phyloP scores from a whole-genome alignment of 129 eudicot species.

The Flaveria robusta region DNA sequence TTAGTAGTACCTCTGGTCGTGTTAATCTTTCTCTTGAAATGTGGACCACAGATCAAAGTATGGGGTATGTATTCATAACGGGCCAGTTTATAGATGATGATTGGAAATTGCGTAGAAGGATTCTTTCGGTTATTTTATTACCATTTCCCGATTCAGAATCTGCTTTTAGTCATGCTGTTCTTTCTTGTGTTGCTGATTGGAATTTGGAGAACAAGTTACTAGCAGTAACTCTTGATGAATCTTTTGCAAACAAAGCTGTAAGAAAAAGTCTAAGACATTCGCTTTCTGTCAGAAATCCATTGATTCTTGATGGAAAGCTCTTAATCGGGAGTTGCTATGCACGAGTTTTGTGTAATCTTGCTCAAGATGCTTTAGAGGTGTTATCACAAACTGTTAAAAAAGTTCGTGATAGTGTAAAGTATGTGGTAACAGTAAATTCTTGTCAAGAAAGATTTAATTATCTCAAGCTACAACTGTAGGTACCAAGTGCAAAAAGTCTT shows the following conservation, averaged over 20 bases:
- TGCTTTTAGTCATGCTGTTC: slow-evolving; percentile 60
- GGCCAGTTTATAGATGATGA: slow-evolving; percentile 76
- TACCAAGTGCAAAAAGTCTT: slow-evolving; percentile 59
- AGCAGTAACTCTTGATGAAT: slow-evolving; percentile 62
- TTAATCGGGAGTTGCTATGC: slow-evolving; percentile 70
- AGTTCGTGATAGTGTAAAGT: slow-evolving; percentile 80
- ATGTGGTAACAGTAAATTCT: slow-evolving; percentile 44
- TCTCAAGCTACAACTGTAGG: slow-evolving; percentile 67
- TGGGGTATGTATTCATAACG: slow-evolving; percentile 54
- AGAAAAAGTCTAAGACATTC: slow-evolving; percentile 48
- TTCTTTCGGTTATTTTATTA: slow-evolving; percentile 52
- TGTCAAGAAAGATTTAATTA: slow-evolving; percentile 49
- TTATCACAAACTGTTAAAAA: slow-evolving; percentile 47
- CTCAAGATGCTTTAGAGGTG: slow-evolving; percentile 51
- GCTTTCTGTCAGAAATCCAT: slow-evolving; percentile 46
- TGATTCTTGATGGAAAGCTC: slow-evolving; percentile 57
- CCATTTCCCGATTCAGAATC: slow-evolving; percentile 70
- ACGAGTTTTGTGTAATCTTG: slow-evolving; percentile 55
- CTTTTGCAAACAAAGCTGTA: slow-evolving; percentile 50
- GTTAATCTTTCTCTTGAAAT: slow-evolving; percentile 68
- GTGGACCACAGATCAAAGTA: slow-evolving; percentile 66
- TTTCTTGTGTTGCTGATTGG: slow-evolving; percentile 68
- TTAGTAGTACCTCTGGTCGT: slow-evolving; percentile 54
- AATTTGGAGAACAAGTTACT: slow-evolving; percentile 55
- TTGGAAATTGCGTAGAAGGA: slow-evolving; percentile 71